These are phyloP conservation scores for Amanita pseudoporphyria DNA, from an alignment of 768 basidiomycete genomes.

Conservation along the genomic window DNA sequence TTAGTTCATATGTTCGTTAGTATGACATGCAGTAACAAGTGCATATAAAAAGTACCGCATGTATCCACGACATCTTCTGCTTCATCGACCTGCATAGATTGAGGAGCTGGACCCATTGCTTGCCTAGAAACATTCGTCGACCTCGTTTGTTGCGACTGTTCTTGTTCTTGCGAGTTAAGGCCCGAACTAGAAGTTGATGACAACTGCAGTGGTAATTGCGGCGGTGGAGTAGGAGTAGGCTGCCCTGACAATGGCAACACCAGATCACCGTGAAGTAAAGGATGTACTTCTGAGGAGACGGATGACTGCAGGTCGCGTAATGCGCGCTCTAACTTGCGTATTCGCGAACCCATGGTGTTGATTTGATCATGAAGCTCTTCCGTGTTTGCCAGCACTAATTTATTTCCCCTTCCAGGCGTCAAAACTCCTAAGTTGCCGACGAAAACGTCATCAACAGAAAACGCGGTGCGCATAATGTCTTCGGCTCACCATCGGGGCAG, in stretches of 20 bases:
- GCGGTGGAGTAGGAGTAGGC: neutral
- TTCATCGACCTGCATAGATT: constrained; percentile 12
- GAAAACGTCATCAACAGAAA: neutral
- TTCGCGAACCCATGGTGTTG: constrained; percentile 42
- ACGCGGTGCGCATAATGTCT: neutral
- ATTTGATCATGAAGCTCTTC: constrained; percentile 63
- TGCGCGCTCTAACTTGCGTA: constrained; percentile 52
- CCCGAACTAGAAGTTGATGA: neutral
- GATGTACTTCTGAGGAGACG: constrained; percentile 40
- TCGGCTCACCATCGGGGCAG: constrained; percentile 58
- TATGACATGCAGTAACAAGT: neutral
- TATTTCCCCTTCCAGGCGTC: constrained; percentile 52
- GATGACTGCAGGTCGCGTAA: constrained; percentile 39
- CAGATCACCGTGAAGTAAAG: constrained; percentile 23
- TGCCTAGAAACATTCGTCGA: neutral
- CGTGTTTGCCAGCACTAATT: constrained; percentile 56
- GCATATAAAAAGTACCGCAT: constrained; percentile 17
- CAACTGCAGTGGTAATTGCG: neutral
- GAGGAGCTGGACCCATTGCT: neutral
- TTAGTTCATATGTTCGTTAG: constrained; percentile 32
- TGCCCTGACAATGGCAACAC: neutral
- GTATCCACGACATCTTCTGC: constrained; percentile 35
- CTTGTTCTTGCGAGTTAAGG: neutral
- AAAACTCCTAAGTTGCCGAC: constrained; percentile 32
- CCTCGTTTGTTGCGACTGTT: neutral